Base-by-base conservation (phyloP, 1,139 yeast genomes). In the Pichia sp. region DNA sequence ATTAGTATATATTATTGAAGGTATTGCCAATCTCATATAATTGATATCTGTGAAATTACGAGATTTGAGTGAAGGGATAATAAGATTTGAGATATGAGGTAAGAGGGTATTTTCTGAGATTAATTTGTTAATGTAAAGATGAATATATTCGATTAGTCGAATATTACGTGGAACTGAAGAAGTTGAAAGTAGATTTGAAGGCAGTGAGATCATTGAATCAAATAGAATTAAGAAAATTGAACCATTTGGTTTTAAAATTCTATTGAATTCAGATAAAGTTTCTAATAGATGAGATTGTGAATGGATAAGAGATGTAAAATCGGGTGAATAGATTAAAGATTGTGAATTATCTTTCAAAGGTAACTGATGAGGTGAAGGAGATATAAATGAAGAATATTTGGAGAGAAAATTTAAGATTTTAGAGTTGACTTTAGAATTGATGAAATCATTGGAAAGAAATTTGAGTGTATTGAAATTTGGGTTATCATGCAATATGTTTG, bases 211-310 rank as follows among this genome's bases (percentile, higher is more conserved):
- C 7, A 18, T 18, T 15, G 31, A 36, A 30, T 43, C 46, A 28
- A 35, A 40, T 11, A 38, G 14, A 14, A 40, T 44, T 7, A 59
- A 38, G 37, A 54, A 58, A 14, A 58, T 30, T 19, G 39, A 41
- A n/a, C 61, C 63, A 5, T 47, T 48, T 4, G 56, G 56, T 37
- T 49, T 54, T 20, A 59, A 36, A 7, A 57, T 44, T 34, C 63
- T 36, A n/a, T 48, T 40, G 36, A 56, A 50, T 39, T 59, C 63
- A 7, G 28, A 37, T 7, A 59, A 33, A 0, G 53, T 47, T 1
- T 37, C 31, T 0, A 18, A n/a, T 11, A 57, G 34, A 23, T 49
- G 48, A 11, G 41, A 38, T 18, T 46, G 48, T 17, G 41, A 42
- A 5, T 44, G 44, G 1, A 51, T 36, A 9, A 51, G 31, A 6